A percentile compares a stretch with the other conserved stretches of the same genome.
phyloP scores from a whole-genome alignment of 106 monocot species.

The Dioscorea dumetorum region DNA sequence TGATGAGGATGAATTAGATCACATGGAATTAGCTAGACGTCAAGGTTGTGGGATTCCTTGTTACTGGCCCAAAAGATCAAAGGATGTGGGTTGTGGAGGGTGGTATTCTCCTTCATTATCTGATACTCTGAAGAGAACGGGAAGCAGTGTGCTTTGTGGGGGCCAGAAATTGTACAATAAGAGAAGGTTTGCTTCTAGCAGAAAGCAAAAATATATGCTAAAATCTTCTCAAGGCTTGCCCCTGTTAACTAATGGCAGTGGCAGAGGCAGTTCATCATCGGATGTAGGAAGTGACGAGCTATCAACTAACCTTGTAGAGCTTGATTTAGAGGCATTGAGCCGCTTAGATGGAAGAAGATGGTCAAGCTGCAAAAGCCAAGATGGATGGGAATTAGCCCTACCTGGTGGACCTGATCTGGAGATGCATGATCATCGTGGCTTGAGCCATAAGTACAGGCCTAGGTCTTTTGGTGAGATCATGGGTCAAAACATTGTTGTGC shows the following conservation, averaged over 20 bases:
- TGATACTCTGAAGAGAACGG: conserved; percentile 60
- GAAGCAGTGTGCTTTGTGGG: conserved; percentile 59
- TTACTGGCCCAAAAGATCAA: conserved; percentile 57
- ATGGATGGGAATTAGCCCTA: conserved; percentile 28
- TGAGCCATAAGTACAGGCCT: conserved; percentile 53
- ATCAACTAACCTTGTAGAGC: conserved; percentile 73
- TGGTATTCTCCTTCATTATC: conserved; percentile 79
- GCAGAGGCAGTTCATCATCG: conserved; percentile 38
- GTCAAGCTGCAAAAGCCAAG: conserved; percentile 87
- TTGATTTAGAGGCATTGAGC: conserved; percentile 81
- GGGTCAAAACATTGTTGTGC: conserved; percentile 68
- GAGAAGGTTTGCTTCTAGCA: conserved; percentile 29
- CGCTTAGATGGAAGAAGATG: conserved; percentile 84
- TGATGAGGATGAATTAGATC: conserved; percentile 66
- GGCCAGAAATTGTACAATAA: conserved; percentile 37
- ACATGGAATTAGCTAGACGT: conserved; percentile 31
- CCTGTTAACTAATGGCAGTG: conserved; percentile 45
- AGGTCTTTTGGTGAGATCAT: conserved; percentile 53
- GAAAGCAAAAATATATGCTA: conserved; percentile 25
- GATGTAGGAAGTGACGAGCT: conserved; percentile 66
- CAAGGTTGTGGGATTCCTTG: conserved; percentile 72
- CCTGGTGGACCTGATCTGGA: conserved; percentile 21
- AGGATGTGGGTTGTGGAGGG: conserved; percentile 38
- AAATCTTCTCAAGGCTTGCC: conserved; percentile 52
- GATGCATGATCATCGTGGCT: conserved; percentile 29